phyloP scores from a whole-genome alignment of 169 alveolate species.

The Cryptosporidium meleagridis region DNA sequence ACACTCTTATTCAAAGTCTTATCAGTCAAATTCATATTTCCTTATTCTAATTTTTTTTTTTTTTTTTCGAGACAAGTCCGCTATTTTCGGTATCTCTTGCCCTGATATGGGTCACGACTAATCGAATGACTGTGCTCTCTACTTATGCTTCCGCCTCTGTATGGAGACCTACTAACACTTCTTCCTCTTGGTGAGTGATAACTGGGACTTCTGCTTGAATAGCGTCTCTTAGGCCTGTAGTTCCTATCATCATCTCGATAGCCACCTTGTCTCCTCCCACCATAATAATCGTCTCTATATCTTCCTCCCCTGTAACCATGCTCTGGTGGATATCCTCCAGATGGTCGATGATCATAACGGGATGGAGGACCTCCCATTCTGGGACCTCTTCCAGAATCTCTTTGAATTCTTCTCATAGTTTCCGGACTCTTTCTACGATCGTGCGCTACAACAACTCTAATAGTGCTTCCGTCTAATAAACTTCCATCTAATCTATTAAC shows the following conservation, averaged over 20 bases:
- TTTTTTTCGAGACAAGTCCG: background rate
- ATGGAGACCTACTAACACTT: conserved; percentile 60
- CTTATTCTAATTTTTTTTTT: background rate
- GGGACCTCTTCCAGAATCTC: conserved; percentile 53
- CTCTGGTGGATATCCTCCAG: conserved; percentile 45
- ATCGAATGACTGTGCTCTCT: conserved; percentile 44
- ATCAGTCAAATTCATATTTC: background rate
- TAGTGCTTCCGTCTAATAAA: conserved; percentile 87
- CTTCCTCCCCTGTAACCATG: conserved; percentile 40
- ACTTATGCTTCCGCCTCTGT: conserved; percentile 58
- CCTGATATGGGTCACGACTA: conserved; percentile 64
- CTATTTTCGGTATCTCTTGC: conserved; percentile 57
- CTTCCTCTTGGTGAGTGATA: conserved; percentile 66
- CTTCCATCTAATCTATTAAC: conserved; percentile 87
- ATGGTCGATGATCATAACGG: conserved; percentile 28
- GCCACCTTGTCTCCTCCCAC: conserved; percentile 40
- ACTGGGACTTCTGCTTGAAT: conserved; percentile 52
- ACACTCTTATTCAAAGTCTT: background rate
- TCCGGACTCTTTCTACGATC: conserved; percentile 91
- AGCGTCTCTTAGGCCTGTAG: conserved; percentile 40
- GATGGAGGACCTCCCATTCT: conserved; percentile 15
- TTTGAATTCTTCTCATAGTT: conserved; percentile 82
- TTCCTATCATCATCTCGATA: conserved; percentile 60
- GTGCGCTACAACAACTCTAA: conserved; percentile 89
- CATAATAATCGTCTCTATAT: conserved; percentile 40